Base-by-base conservation (phyloP, 805 yeast species). In the Starmerella powellii region DNA sequence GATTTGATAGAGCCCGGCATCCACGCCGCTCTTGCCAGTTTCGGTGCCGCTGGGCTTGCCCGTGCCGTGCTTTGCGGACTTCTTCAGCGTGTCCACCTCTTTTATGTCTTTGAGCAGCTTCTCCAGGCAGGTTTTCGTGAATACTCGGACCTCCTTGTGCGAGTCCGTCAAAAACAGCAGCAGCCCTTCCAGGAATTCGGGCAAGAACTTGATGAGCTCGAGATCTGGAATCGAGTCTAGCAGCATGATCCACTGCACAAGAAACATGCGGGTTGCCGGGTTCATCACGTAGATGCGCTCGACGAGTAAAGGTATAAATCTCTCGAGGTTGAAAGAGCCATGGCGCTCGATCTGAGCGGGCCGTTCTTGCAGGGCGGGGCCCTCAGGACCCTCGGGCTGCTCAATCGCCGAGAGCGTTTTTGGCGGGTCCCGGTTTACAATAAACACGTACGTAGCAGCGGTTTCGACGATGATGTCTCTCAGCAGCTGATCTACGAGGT, bases 381-480 rank as follows among this genome's bases (percentile, higher is more conserved):
- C 47, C 28, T 48, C 52, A 15, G 48, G 44, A 2, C 52, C 52
- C 29, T 40, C 41, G 11, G 52, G 52, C 41, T 48, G 45, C 10
- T 58, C 78, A 81, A 31, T 73, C 56, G 1, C 82, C 80, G 50
- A 72, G 64, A 20, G 71, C 67, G 50, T 37, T 54, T 74, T 77
- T 4, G 76, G 65, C 18, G 71, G 63, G 18, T 66, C 66, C 0
- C 68, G 53, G 8, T 65, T 65, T 31, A 85, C 72, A 1, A 81
- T 71, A 16, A 88, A 80, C 2, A 85, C 78, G 60, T 85, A 88
- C 15, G 80, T 80, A 1, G 95, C 78, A 0, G 96, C 94, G 56
- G 87, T 84, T 49, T 93, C 97, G 37, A 94, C 81, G 0, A 88
- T 95, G 34, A 91, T 87, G 59, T 91, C 98, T 59, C 91, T 87